These are phyloP conservation scores for Coniochaeta hoffmannii DNA, from an alignment of 2,329 filamentous ascomycete species.

Conservation along the genomic window DNA sequence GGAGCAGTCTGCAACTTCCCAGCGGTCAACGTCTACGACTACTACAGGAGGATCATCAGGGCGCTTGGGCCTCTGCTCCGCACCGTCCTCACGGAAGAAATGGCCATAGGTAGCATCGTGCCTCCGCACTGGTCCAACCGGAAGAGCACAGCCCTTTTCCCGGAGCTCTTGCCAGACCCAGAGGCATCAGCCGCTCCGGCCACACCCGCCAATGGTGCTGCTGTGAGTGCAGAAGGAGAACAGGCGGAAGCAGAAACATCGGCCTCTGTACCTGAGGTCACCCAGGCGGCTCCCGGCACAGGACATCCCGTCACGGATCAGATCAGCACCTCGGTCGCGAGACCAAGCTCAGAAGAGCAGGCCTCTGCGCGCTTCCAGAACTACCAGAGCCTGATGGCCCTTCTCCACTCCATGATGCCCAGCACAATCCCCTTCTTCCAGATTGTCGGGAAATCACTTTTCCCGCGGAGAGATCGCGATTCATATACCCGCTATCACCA, in stretches of 20 bases:
- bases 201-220: background rate
- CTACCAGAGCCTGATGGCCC: conserved; percentile 65
- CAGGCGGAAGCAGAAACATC: too few species aligned
- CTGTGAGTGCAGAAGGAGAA: conserved; percentile 1
- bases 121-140: conserved; percentile 57
- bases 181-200: background rate
- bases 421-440: conserved; percentile 83
- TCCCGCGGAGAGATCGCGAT: conserved; percentile 69
- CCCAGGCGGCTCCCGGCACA: background rate
- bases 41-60: conserved; percentile 67
- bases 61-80: conserved; percentile 72
- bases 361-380: conserved; percentile 54
- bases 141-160: background rate
- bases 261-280: conserved; percentile 5
- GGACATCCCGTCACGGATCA: conserved; percentile 3
- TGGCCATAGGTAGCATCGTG: conserved; percentile 64
- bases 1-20: conserved; percentile 60
- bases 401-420: conserved; percentile 72
- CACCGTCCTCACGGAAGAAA: conserved; percentile 78
- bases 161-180: background rate
- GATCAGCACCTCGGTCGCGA: conserved; percentile 20
- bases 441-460: conserved; percentile 71
- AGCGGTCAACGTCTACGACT: conserved; percentile 75
- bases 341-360: conserved; percentile 35
- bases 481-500: conserved; percentile 46